A percentile compares a stretch with the other conserved stretches of the same genome.
Evolutionary conservation across 257 asterid genomes (phyloP).

Genomic region (Przewalskia tangutica): DNA sequence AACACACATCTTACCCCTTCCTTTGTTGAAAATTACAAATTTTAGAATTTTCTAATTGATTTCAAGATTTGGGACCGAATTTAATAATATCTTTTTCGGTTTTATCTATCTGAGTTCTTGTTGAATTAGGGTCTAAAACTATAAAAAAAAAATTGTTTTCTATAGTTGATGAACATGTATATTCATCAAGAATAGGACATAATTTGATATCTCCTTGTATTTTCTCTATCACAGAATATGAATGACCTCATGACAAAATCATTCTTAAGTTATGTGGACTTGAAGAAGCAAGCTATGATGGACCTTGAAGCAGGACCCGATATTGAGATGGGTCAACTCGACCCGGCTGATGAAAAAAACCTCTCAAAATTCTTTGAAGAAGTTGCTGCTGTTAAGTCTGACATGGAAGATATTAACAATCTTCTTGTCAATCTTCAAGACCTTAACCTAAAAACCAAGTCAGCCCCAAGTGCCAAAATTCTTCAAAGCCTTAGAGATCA

Average conservation of each 20-base stretch:
- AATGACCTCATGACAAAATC: constrained; percentile 76
- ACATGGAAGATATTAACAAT: constrained; percentile 60
- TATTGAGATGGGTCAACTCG: constrained; percentile 62
- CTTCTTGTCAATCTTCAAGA: constrained; percentile 58
- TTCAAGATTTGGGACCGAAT: not conserved
- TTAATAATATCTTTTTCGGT: not conserved
- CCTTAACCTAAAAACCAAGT: constrained; percentile 45
- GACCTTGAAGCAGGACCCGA: constrained; percentile 47
- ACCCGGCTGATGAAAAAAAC: constrained; percentile 38
- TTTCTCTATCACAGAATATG: constrained; percentile 32
- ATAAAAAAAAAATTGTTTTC: too few relatives aligned
- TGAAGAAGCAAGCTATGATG: constrained; percentile 67
- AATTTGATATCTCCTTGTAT: not conserved
- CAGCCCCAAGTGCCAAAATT: constrained; percentile 38
- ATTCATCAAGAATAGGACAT: not conserved
- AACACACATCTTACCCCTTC: too few relatives aligned
- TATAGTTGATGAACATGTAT: too few relatives aligned
- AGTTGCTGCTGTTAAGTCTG: constrained; percentile 38
- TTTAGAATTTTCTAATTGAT: not conserved
- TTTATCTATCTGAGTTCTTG: not conserved
- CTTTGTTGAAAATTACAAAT: not conserved
- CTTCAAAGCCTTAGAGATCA: constrained; percentile 60
- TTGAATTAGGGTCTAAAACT: too few relatives aligned
- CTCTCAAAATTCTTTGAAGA: constrained; percentile 58
- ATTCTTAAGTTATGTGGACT: constrained; percentile 59